Evolutionary conservation across 768 basidiomycete genomes (phyloP).

Genomic region (Cantharellus cinnabarinus): DNA sequence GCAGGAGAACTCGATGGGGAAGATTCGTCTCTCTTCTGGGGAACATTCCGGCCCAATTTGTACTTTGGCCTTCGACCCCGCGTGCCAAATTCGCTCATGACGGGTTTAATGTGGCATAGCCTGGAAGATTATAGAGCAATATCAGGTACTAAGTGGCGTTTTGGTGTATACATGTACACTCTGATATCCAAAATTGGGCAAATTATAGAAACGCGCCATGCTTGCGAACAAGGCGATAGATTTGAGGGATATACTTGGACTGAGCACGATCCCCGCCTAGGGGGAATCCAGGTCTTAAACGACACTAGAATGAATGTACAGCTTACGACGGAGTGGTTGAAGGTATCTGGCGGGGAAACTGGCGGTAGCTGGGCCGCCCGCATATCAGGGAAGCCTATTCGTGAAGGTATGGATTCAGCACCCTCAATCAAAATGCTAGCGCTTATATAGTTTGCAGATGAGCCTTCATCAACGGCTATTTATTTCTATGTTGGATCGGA

Average conservation of each 20-base stretch:
- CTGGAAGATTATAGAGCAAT: constrained; percentile 60
- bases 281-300: constrained; percentile 65
- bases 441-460: not conserved
- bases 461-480: constrained; percentile 44
- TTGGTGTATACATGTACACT: not conserved
- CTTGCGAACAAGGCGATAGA: constrained; percentile 74
- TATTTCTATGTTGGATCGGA: constrained; percentile 81
- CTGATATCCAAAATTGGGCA: not conserved
- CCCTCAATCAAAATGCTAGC: not conserved
- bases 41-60: constrained; percentile 76
- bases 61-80: constrained; percentile 84
- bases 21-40: constrained; percentile 41
- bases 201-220: constrained; percentile 42
- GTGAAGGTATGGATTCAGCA: constrained; percentile 26
- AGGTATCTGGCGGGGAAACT: constrained; percentile 60
- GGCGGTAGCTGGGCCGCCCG: constrained; percentile 82
- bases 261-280: constrained; percentile 66
- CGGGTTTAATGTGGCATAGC: constrained; percentile 88
- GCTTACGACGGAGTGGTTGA: constrained; percentile 68
- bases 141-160: constrained; percentile 9
- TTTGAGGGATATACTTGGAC: constrained; percentile 74
- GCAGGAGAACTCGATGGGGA: not conserved
- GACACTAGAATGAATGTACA: constrained; percentile 70
- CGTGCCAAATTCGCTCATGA: constrained; percentile 75
- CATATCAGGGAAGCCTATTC: constrained; percentile 61